These are phyloP conservation scores for Termitomyces sp. DNA, from an alignment of 768 basidiomycete genomes.

Conservation along the genomic window DNA sequence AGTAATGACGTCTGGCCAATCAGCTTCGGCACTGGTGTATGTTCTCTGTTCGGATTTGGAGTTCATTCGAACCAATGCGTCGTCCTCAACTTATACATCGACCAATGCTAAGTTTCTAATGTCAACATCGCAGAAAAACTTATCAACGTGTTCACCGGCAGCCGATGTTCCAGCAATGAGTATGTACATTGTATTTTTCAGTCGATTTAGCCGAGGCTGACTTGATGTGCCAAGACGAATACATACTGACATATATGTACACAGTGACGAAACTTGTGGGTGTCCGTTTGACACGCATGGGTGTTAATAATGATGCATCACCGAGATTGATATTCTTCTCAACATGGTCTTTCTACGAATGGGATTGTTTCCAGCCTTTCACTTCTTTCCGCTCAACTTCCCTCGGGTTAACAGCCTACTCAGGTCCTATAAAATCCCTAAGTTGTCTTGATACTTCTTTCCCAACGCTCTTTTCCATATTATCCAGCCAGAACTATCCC, in stretches of 20 bases:
- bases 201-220: too few relatives aligned
- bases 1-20: too few relatives aligned
- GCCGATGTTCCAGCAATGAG: neutral
- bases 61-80: too few relatives aligned
- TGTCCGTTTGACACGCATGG: neutral
- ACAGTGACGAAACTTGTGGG: neutral
- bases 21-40: too few relatives aligned
- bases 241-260: neutral
- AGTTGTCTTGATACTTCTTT: neutral
- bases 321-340: neutral
- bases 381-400: neutral
- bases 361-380: neutral
- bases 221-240: neutral
- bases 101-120: too few relatives aligned
- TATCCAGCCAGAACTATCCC: neutral
- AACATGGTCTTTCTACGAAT: neutral
- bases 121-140: too few relatives aligned
- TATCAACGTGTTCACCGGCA: neutral
- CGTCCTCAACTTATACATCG: too few relatives aligned
- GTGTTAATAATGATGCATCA: neutral
- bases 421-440: too few relatives aligned
- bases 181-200: neutral
- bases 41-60: too few relatives aligned
- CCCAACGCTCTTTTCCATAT: neutral
- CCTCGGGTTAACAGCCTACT: neutral